Conservation (phyloP, 495 filamentous ascomycete genomes). For the Annulohypoxylon bovei region DNA sequence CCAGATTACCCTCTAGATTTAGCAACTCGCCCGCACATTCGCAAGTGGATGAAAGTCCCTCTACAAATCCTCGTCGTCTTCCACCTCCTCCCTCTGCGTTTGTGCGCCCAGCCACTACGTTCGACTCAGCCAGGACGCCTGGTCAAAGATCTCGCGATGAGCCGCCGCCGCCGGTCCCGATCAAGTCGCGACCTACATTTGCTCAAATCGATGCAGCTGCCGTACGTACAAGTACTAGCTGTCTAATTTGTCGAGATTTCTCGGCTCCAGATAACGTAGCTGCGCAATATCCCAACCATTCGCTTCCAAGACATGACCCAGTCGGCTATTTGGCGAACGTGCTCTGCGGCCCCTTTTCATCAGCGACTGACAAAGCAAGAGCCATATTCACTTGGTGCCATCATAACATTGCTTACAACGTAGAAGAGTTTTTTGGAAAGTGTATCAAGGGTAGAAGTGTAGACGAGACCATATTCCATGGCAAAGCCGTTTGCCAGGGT, state of each 20-base stretch:
- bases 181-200: conserved; percentile 55
- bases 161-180: conserved; percentile 58
- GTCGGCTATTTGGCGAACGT: conserved; percentile 75
- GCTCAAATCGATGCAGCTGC: conserved; percentile 54
- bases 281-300: conserved; percentile 75
- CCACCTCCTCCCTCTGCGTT: conserved; percentile 52
- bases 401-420: conserved; percentile 90
- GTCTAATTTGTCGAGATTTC: conserved; percentile 88
- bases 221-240: conserved; percentile 55
- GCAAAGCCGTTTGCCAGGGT: conserved; percentile 89
- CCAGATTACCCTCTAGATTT: conserved; percentile 55
- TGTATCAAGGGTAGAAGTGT: conserved; percentile 72
- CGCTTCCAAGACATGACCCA: conserved; percentile 71
- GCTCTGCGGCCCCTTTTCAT: conserved; percentile 81
- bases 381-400: conserved; percentile 95
- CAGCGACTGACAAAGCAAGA: conserved; percentile 86
- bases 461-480: conserved; percentile 70
- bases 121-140: conserved; percentile 28
- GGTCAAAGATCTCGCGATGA: conserved; percentile 30
- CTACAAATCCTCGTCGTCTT: conserved; percentile 49
- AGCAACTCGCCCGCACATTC: conserved; percentile 37
- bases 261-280: conserved; percentile 81
- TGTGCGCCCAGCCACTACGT: conserved; percentile 32
- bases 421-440: conserved; percentile 76
- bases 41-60: conserved; percentile 31